These are phyloP conservation scores for Maudiozyma saulgeensis DNA, from an alignment of 805 yeast genomes.

Conservation along the genomic window DNA sequence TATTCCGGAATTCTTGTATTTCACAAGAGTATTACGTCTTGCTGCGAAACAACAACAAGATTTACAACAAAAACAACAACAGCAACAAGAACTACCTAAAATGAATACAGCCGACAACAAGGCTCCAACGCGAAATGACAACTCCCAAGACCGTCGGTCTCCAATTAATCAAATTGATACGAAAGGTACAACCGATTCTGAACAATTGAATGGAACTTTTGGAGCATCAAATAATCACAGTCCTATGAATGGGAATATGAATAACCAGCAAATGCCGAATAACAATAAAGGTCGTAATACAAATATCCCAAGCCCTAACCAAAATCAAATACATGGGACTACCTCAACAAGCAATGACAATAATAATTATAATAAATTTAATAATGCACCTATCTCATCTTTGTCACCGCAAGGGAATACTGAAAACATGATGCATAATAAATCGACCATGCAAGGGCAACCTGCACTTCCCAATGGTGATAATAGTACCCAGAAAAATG, in stretches of 20 bases:
- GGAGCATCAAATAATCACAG: neutral
- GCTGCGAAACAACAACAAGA: constrained; percentile 31
- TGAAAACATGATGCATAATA: neutral
- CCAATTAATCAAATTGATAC: neutral
- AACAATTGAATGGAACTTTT: neutral
- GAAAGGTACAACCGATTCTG: neutral
- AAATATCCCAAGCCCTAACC: neutral
- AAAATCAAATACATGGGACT: no score
- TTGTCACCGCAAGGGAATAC: neutral
- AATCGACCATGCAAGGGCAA: neutral
- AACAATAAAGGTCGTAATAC: constrained; percentile 1
- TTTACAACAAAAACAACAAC: constrained; percentile 17
- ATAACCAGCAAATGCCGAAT: neutral
- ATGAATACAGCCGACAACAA: constrained; percentile 1
- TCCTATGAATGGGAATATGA: neutral
- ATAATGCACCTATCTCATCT: neutral
- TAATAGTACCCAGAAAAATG: neutral
- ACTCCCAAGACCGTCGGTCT: neutral
- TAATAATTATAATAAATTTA: no score
- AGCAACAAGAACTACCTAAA: constrained; percentile 2
- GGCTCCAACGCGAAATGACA: neutral
- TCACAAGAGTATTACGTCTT: constrained; percentile 26
- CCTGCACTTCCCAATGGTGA: neutral
- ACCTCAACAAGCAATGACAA: no score
- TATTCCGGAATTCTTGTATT: constrained; percentile 28